Evolutionary conservation across 2,329 filamentous ascomycete species (phyloP).

Genomic region (Ceratocystis eucalypticola): DNA sequence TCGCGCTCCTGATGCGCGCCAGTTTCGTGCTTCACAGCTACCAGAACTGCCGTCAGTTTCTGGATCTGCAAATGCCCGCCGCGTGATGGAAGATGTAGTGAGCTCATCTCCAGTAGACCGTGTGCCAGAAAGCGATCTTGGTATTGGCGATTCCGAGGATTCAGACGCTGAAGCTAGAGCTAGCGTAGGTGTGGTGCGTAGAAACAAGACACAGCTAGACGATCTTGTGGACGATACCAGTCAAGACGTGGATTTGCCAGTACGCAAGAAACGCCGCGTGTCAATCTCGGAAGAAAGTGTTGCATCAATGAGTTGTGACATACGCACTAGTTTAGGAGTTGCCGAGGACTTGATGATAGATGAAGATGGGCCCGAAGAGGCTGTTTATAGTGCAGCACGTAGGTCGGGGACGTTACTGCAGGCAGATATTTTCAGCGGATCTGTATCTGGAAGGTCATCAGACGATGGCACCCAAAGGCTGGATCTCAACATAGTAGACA

Average conservation of each 20-base stretch:
- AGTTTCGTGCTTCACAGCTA: not conserved
- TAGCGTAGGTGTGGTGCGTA: not conserved
- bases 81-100: not conserved
- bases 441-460: not conserved
- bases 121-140: constrained; percentile 21
- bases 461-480: not conserved
- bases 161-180: constrained; percentile 15
- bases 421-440: not conserved
- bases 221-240: constrained; percentile 23
- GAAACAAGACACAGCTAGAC: constrained; percentile 24
- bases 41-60: not conserved
- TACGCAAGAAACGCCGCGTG: constrained; percentile 10
- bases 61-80: not conserved
- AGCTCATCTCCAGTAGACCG: constrained; percentile 7
- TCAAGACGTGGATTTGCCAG: constrained; percentile 17
- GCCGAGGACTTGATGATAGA: not conserved
- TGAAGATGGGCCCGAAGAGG: not conserved
- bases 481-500: too few relatives aligned
- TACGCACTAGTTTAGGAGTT: not conserved
- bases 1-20: too few relatives aligned
- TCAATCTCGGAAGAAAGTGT: constrained; percentile 5
- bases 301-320: not conserved
- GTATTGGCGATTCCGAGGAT: constrained; percentile 24
- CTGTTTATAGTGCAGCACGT: constrained; percentile 1
- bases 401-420: not conserved